Evolutionary conservation across 2,329 filamentous ascomycete species (phyloP), one percentile per base, ranked within the genome.

Genomic region (Rhynchosporium graminicola): DNA sequence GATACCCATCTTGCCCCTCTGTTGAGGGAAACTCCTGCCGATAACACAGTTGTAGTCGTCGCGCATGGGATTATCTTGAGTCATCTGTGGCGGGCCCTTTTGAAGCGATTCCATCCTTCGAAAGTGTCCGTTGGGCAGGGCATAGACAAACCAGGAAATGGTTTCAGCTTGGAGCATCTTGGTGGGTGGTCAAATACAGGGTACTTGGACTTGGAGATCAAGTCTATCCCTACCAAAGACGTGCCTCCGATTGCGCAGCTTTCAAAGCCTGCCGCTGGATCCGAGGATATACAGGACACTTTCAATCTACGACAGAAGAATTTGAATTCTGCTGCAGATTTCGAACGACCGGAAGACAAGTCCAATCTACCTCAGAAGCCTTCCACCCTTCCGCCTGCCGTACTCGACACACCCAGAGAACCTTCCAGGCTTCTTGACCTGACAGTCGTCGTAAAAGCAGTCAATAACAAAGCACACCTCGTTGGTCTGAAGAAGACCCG

Each of bases 41-140:
- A 79, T 10, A 70, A 74, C 6, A 77, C 79, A 2, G 77, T 92
- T 12, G 87, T 86, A 1, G 77, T 96, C 13, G 89, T 96, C 3
- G 89, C 92, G 1, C 93, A 97, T 71, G 92, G 93, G 15, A 87
- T 96, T 64, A 86, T 96, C 46, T 82, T 97, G 2, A 85, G 85
- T 2, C 81, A 85, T 38, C 75, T 97, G 0, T 87, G 89, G 81
- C 81, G 82, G 60, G 80, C 82, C 12, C 74, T 96, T 13, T 77
- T 88, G 7, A 76, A 78, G 12, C 80, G 83, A 3, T 82, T 91
- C 63, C 74, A 66, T 61, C 71, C 59, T 51, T 64, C 13, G 36
- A 67, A 62, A 62, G 66, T 71, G 6, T 70, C 72, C 1, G 68
- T 85, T 31, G 74, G 4, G 71, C 78, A 12, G 15, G 77, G 79